Evolutionary conservation across 768 basidiomycete species (phyloP).

Genomic region (Lactarius trivialis): DNA sequence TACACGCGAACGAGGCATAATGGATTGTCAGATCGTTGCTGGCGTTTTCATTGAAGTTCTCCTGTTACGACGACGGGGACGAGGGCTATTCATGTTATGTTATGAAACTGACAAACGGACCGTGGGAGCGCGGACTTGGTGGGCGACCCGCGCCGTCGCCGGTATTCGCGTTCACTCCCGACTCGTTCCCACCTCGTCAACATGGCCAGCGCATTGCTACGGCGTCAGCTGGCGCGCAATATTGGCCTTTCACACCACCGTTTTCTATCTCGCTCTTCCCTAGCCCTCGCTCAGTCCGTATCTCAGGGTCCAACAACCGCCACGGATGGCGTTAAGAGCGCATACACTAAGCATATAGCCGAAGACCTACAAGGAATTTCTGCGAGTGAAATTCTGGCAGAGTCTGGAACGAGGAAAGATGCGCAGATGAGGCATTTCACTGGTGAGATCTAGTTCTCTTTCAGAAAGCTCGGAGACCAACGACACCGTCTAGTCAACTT

Average conservation of each 20-base stretch:
- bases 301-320: slow-evolving; percentile 23
- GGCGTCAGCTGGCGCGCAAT: slow-evolving; percentile 46
- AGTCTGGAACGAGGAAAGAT: slow-evolving; percentile 64
- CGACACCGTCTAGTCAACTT: slow-evolving; percentile 68
- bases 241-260: slow-evolving; percentile 31
- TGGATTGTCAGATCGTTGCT: neutral
- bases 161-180: neutral
- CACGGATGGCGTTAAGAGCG: slow-evolving; percentile 32
- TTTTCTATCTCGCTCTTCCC: slow-evolving; percentile 30
- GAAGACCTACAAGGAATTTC: slow-evolving; percentile 81
- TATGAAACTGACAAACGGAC: neutral
- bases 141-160: neutral
- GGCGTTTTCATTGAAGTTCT: neutral
- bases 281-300: slow-evolving; percentile 33
- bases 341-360: slow-evolving; percentile 64
- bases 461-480: neutral
- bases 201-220: slow-evolving; percentile 65
- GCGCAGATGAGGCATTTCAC: slow-evolving; percentile 90
- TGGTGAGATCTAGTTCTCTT: slow-evolving; percentile 39
- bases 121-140: slow-evolving; percentile 12
- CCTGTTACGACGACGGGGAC: neutral
- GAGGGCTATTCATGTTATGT: neutral
- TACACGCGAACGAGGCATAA: neutral
- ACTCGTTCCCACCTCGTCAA: slow-evolving; percentile 26
- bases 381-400: slow-evolving; percentile 73